Evolutionary conservation across 371 early-diverging fungal species (phyloP), one percentile per base, ranked within the genome.

Genomic region (Mortierella sp.): DNA sequence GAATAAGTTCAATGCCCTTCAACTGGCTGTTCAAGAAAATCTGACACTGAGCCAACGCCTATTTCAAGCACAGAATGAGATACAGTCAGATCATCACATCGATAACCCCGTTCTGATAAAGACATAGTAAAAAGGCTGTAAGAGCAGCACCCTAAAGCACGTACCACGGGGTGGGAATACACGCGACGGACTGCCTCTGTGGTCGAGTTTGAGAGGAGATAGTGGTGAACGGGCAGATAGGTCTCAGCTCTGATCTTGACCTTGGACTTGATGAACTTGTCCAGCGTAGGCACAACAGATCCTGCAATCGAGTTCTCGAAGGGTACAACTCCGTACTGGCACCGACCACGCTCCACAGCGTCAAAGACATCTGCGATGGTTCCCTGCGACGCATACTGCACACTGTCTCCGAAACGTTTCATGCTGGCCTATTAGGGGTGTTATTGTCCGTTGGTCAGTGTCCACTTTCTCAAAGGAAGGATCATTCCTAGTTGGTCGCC

Each of bases 241-340:
- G 91, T 91, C 76, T 94, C 94, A 0, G 93, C 93, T 43, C 93
- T 87, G 31, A 94, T 92, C 79, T 87, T 91, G 72, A 88, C 90
- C 82, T 88, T 91, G 77, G 92, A 90, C 64, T 88, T 87, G 57
- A 94, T 90, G 76, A 96, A 95, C 71, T 91, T 86, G 82, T 98
- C 97, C 43, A 98, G 86, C 0, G 98, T 95, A 71, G 95, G 93
- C 11, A 93, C 92, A 1, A 98, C 98, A 5, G 93, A 91, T 43
- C 98, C 98, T 83, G 93, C 94, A 11, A 95, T 95, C 16, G 97
- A 97, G 88, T 98, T 98, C 85, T 98, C 99, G 86, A 97, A 96
- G 16, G 99, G 99, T 0, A 98, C 94, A 57, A 98, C 89, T n/a
- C 97, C 98, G 81, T 97, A 97, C 26, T 95, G 95, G 10, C 93